Percentiles rank a stretch among this genome's conserved stretches.
Evolutionary conservation across 1,284 basidiomycete species (phyloP).

Genomic region (Porogramme epimiltina): DNA sequence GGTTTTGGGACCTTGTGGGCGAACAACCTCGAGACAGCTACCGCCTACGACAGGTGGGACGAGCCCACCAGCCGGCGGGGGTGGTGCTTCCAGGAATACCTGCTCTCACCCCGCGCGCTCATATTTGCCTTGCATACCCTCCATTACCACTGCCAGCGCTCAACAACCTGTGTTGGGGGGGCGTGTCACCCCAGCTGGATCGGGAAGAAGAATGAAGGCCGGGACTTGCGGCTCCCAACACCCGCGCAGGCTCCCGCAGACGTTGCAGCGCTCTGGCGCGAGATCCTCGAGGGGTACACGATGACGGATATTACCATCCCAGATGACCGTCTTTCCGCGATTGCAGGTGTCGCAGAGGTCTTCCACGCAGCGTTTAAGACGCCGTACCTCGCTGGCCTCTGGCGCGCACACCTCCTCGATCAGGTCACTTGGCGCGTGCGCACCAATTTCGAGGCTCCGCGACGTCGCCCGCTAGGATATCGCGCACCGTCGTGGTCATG

Average conservation of each 20-base stretch:
- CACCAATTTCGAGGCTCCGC: no score
- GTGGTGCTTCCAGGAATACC: conserved; percentile 7
- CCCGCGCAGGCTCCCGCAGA: not conserved
- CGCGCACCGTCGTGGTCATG: conserved; percentile 3
- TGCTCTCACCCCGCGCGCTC: conserved; percentile 3
- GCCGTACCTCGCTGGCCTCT: not conserved
- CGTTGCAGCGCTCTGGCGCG: not conserved
- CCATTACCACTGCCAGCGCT: conserved; percentile 2
- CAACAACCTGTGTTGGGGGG: not conserved
- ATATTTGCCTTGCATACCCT: conserved; percentile 4
- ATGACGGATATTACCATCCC: no score
- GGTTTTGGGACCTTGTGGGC: no score
- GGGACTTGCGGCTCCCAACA: not conserved
- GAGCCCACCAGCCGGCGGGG: not conserved
- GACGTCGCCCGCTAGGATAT: not conserved
- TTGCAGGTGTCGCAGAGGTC: not conserved
- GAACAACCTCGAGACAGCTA: no score
- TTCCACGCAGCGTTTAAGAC: not conserved
- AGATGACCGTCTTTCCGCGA: not conserved
- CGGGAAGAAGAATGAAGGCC: no score
- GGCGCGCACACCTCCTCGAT: not conserved
- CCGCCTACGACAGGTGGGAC: not conserved
- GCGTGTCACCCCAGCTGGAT: not conserved
- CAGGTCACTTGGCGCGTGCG: no score
- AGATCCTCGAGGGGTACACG: not conserved